Base-by-base conservation (phyloP, 192 early-diverging fungal genomes). In the Rhizophagus clarus region DNA sequence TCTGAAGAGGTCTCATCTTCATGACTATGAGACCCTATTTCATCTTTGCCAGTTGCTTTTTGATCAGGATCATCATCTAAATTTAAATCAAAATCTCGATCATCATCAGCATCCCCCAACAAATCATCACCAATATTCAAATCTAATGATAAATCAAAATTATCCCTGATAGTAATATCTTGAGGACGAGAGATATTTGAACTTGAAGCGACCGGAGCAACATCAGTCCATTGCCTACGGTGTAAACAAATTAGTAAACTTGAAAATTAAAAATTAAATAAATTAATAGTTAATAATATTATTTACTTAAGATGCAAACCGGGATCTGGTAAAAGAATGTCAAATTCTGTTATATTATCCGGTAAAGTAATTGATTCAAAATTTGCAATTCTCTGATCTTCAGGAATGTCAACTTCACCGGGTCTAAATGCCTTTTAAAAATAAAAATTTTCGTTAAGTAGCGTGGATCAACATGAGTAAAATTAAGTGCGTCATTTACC, bases 341-440 rank as follows among this genome's bases (percentile, higher is more conserved):
- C 97, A 83, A 96, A 96, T 80, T 97, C 96, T 17, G 94, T 96
- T 61, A 97, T 88, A 8, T 89, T 89, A 63, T 97, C 96, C 1
- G 91, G 87, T 51, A 99, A 84, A 6, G 97, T 98, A 80, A 99
- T 98, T 17, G 95, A 90, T 74, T 91, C 93, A 60, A 90, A 87
- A 72, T 88, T 90, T 1, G 97, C 94, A 1, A 89, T 83, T 37
- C 90, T 83, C 10, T 93, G 86, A 45, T 94, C 94, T 9, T 89
- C 90, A 9, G 95, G 89, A 82, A 97, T 89, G 79, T 98, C 96
- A 3, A 96, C 96, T 28, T 91, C 92, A 14, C 95, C 96, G 11
- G 91, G 89, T 74, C 87, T 84, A 82, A 92, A 95, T 2, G 94
- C 94, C 91, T 95, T 81, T 6, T 72, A 49, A 34, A 77, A 61